These are phyloP conservation scores for Aspergillus diversus DNA, from an alignment of 495 filamentous ascomycete species.

Conservation along the genomic window DNA sequence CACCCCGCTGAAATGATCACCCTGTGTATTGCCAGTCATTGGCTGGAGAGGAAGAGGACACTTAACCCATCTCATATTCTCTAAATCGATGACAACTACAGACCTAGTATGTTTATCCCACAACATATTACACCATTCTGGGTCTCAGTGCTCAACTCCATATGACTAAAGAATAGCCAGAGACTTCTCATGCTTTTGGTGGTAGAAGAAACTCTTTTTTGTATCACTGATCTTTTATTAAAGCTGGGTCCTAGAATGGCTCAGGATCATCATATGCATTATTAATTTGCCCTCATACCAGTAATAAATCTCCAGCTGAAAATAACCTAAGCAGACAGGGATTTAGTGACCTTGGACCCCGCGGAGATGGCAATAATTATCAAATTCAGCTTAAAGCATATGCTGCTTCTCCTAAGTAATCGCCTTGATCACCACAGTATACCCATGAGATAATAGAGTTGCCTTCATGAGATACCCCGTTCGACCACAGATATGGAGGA, in stretches of 20 bases:
- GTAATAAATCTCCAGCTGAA: slow-evolving; percentile 28
- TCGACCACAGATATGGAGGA: slow-evolving; percentile 30
- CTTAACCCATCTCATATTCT: slow-evolving; percentile 28
- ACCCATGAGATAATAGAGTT: slow-evolving; percentile 32
- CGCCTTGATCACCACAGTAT: slow-evolving; percentile 35
- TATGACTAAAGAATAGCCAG: slow-evolving; percentile 21
- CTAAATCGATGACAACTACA: slow-evolving; percentile 30
- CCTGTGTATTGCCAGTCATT: slow-evolving; percentile 4
- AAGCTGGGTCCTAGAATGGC: slow-evolving; percentile 31
- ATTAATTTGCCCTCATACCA: slow-evolving; percentile 35
- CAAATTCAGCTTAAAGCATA: slow-evolving; percentile 29
- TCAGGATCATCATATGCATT: slow-evolving; percentile 30
- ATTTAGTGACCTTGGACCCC: slow-evolving; percentile 28
- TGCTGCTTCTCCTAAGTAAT: slow-evolving; percentile 30
- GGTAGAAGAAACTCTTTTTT: slow-evolving; percentile 26
- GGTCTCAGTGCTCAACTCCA: slow-evolving; percentile 27
- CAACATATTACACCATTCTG: slow-evolving; percentile 31
- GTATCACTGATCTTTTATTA: slow-evolving; percentile 26
- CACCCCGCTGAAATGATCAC: slow-evolving; percentile 7
- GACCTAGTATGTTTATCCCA: slow-evolving; percentile 20
- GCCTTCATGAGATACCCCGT: slow-evolving; percentile 37
- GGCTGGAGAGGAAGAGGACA: slow-evolving; percentile 17
- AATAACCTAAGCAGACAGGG: slow-evolving; percentile 28
- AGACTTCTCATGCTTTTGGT: slow-evolving; percentile 24
- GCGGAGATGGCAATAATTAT: slow-evolving; percentile 29